Percentiles rank a stretch among this genome's conserved stretches.
phyloP scores from a whole-genome alignment of 148 eudicot species.

The Drosera capensis region DNA sequence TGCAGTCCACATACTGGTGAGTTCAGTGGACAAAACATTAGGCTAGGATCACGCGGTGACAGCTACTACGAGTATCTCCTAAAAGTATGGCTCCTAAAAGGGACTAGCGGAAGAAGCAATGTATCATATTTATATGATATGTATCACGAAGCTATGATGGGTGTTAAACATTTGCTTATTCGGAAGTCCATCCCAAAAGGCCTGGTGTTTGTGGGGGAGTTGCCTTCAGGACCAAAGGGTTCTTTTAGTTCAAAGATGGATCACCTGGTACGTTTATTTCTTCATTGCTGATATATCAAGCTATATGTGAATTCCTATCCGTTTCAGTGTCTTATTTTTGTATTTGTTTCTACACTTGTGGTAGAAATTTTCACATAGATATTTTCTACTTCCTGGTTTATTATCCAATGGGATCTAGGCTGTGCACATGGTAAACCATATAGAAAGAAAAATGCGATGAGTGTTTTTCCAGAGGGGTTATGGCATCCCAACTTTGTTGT shows the following conservation, averaged over 20 bases:
- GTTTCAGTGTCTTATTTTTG: background rate
- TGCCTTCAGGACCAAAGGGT: slow-evolving; percentile 63
- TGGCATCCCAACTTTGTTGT: too few relatives aligned
- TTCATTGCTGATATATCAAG: background rate
- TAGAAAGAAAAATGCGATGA: too few relatives aligned
- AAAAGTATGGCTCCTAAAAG: slow-evolving; percentile 87
- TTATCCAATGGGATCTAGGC: too few relatives aligned
- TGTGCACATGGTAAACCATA: too few relatives aligned
- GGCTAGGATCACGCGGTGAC: slow-evolving; percentile 97
- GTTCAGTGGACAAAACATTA: slow-evolving; percentile 74
- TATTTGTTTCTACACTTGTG: too few relatives aligned
- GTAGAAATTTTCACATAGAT: too few relatives aligned
- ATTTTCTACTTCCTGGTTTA: too few relatives aligned
- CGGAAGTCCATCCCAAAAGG: slow-evolving; percentile 66
- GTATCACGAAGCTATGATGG: slow-evolving; percentile 93
- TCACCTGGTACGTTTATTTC: slow-evolving; percentile 60
- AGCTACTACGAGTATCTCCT: slow-evolving; percentile 95
- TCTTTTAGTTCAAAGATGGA: slow-evolving; percentile 92
- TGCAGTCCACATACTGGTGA: slow-evolving; percentile 77
- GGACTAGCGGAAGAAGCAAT: slow-evolving; percentile 26
- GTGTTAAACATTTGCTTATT: slow-evolving; percentile 79
- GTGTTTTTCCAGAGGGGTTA: too few relatives aligned
- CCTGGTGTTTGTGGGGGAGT: slow-evolving; percentile 78
- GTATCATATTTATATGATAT: slow-evolving; percentile 58
- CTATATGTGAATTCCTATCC: too few relatives aligned